Conservation (phyloP, 495 filamentous ascomycete genomes). For the Astrothelium macrocarpum region DNA sequence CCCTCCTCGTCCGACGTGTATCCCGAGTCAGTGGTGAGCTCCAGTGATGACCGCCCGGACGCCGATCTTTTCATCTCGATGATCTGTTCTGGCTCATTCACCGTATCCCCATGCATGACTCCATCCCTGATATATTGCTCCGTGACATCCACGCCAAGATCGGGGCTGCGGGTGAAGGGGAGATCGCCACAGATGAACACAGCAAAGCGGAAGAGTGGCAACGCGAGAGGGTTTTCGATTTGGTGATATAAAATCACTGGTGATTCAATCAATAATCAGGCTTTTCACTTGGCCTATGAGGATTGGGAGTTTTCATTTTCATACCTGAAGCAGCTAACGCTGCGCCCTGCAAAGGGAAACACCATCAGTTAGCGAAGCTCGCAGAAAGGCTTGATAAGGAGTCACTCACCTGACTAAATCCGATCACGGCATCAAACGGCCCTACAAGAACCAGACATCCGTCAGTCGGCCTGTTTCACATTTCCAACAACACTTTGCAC, state of each 20-base stretch:
- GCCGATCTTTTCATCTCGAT: slow-evolving; percentile 3
- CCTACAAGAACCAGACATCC: neutral
- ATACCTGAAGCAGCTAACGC: slow-evolving; percentile 3
- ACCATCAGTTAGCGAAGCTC: neutral
- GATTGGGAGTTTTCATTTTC: neutral
- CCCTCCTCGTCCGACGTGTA: slow-evolving; percentile 5
- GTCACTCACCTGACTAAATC: slow-evolving; percentile 3
- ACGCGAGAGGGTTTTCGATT: slow-evolving; percentile 2
- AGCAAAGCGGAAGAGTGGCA: slow-evolving; percentile 1
- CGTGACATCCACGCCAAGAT: slow-evolving; percentile 2
- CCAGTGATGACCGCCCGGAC: slow-evolving; percentile 2
- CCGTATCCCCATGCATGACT: slow-evolving; percentile 1
- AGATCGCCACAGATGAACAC: slow-evolving; percentile 5
- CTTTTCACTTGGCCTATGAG: neutral
- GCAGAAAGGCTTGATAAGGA: neutral
- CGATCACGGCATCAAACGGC: slow-evolving; percentile 3
- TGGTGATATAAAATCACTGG: neutral
- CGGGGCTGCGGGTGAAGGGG: slow-evolving; percentile 2
- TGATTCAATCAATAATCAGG: neutral
- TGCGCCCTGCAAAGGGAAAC: neutral
- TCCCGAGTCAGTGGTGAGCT: slow-evolving; percentile 3
- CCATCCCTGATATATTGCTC: slow-evolving; percentile 6
- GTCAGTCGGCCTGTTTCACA: neutral
- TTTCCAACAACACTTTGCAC: neutral
- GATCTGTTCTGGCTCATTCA: slow-evolving; percentile 5